These are phyloP conservation scores for Chytriomyces sp. DNA, from an alignment of 192 early-diverging fungal species.

Conservation along the genomic window DNA sequence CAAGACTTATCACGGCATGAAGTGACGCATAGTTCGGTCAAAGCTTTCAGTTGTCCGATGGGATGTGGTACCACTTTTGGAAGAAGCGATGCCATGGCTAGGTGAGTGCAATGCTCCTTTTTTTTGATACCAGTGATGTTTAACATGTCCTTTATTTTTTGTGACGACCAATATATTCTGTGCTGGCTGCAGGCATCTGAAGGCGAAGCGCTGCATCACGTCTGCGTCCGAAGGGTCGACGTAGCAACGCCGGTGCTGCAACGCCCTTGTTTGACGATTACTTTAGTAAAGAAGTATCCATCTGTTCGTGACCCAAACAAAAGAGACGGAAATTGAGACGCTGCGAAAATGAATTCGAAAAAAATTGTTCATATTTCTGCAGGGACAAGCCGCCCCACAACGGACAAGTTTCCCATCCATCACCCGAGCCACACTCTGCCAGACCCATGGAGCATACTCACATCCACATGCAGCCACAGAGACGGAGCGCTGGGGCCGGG, in stretches of 20 bases:
- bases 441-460: too few relatives aligned
- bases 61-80: slow-evolving; percentile 8
- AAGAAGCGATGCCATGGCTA: slow-evolving; percentile 14
- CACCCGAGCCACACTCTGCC: too few relatives aligned
- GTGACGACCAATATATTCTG: neutral
- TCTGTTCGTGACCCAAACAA: too few relatives aligned
- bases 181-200: slow-evolving; percentile 21
- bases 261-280: too few relatives aligned
- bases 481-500: neutral
- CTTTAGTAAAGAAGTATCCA: too few relatives aligned
- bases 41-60: neutral
- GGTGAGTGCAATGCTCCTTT: neutral
- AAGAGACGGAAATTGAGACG: too few relatives aligned
- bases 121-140: slow-evolving; percentile 24
- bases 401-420: too few relatives aligned
- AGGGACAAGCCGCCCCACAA: too few relatives aligned
- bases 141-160: neutral
- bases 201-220: slow-evolving; percentile 15
- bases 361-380: neutral
- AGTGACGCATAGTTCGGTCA: slow-evolving; percentile 8
- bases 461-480: neutral
- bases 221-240: neutral
- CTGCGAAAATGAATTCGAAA: neutral
- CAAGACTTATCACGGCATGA: slow-evolving; percentile 22
- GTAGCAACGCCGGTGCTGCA: neutral